Evolutionary conservation across 768 basidiomycete genomes (phyloP).

Genomic region (Auricularia sp.): DNA sequence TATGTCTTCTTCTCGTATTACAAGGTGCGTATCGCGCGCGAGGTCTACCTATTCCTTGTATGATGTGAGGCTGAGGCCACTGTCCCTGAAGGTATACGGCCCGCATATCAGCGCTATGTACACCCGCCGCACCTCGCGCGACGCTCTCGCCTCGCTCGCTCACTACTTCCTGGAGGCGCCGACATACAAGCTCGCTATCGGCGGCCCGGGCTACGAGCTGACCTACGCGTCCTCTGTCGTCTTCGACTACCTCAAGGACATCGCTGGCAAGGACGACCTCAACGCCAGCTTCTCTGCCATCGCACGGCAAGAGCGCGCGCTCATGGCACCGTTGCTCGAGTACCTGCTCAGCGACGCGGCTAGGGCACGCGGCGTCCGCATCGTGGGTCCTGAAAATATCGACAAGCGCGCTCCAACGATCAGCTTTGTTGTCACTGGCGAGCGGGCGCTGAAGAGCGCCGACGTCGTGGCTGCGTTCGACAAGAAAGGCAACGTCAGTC

Average conservation of each 20-base stretch:
- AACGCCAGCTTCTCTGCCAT: conserved; percentile 25
- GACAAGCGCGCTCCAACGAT: conserved; percentile 54
- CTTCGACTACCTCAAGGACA: conserved; percentile 44
- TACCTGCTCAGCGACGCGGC: conserved; percentile 45
- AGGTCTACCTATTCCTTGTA: background rate
- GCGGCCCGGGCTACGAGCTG: conserved; percentile 67
- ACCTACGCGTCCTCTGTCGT: conserved; percentile 53
- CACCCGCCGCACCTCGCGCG: conserved; percentile 39
- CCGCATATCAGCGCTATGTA: conserved; percentile 63
- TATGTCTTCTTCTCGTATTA: conserved; percentile 65
- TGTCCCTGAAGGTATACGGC: conserved; percentile 50
- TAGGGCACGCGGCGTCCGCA: conserved; percentile 47
- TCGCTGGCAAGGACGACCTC: conserved; percentile 15
- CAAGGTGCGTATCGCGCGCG: conserved; percentile 39
- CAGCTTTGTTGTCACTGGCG: conserved; percentile 58
- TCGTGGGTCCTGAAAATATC: conserved; percentile 49
- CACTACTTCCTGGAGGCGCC: conserved; percentile 55
- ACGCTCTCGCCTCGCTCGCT: conserved; percentile 47
- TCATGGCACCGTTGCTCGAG: conserved; percentile 43
- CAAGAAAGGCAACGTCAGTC: conserved; percentile 42
- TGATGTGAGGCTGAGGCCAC: background rate
- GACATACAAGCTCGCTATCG: conserved; percentile 59
- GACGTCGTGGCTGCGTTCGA: conserved; percentile 61
- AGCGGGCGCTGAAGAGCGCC: conserved; percentile 44
- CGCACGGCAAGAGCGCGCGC: conserved; percentile 47